phyloP scores from a whole-genome alignment of 345 rosid genomes.

The Melaleuca quinquenervia region DNA sequence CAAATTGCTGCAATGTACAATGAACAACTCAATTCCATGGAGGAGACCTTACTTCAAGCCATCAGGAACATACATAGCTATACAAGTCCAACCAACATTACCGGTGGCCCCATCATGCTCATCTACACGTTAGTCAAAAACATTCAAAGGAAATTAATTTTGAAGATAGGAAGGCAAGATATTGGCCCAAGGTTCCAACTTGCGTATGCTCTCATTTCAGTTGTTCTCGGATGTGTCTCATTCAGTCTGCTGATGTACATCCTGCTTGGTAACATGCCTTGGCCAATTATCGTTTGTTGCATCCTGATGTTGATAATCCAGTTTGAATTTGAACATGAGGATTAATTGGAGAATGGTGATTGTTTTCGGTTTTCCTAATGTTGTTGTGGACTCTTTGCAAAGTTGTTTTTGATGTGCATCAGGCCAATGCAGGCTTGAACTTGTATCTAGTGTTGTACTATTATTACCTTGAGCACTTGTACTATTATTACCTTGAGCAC shows the following conservation, averaged over 20 bases:
- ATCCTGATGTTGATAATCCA: background rate
- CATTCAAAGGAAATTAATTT: too few relatives aligned
- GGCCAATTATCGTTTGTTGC: background rate
- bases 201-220: too few relatives aligned
- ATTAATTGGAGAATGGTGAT: background rate
- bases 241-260: background rate
- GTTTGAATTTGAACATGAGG: background rate
- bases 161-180: too few relatives aligned
- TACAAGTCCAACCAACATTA: too few relatives aligned
- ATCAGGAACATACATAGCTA: too few relatives aligned
- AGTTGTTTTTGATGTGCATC: background rate
- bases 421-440: accelerated
- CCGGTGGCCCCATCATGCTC: background rate
- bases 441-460: accelerated
- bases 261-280: background rate
- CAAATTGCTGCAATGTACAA: background rate
- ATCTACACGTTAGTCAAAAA: background rate
- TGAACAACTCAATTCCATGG: too few relatives aligned
- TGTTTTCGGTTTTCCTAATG: background rate
- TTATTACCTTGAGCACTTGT: background rate
- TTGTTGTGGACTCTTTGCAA: too few relatives aligned
- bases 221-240: too few relatives aligned
- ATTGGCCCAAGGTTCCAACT: too few relatives aligned
- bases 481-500: background rate
- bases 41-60: too few relatives aligned